phyloP scores from a whole-genome alignment of 2,329 filamentous ascomycete species.

The Xylariaceae sp. region DNA sequence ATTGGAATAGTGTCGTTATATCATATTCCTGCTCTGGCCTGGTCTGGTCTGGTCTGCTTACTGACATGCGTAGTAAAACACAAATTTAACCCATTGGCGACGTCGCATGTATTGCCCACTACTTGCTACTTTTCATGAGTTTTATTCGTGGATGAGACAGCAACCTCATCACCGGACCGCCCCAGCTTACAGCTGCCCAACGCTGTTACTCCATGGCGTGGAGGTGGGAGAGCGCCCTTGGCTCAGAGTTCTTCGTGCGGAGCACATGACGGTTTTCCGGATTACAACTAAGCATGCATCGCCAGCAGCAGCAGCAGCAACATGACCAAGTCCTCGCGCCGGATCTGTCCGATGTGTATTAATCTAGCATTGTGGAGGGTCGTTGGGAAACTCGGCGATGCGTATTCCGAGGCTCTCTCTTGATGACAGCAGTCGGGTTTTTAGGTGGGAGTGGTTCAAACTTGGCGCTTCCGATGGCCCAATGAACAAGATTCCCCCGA shows the following conservation, averaged over 20 bases:
- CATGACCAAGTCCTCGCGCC: constrained; percentile 2
- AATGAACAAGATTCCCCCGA: constrained; percentile 8
- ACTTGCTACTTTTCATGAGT: neutral
- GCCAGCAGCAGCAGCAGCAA: neutral
- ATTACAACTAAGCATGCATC: constrained; percentile 2
- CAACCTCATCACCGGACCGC: neutral
- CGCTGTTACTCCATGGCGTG: neutral
- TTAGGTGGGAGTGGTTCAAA: constrained; percentile 9
- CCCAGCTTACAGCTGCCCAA: constrained; percentile 5
- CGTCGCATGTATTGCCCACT: constrained; percentile 1
- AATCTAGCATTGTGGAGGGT: constrained; percentile 19
- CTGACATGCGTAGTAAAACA: constrained; percentile 30
- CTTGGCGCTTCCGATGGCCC: constrained; percentile 8
- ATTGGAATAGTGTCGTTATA: neutral
- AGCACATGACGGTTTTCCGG: constrained; percentile 4
- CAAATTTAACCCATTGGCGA: constrained; percentile 25
- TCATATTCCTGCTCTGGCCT: neutral
- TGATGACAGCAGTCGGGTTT: neutral
- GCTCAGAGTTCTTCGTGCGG: neutral
- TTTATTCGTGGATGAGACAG: neutral
- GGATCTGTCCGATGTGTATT: constrained; percentile 13
- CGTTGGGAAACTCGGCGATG: constrained; percentile 24
- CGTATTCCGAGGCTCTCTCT: constrained; percentile 25
- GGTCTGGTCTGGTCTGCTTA: neutral
- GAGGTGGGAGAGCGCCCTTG: neutral